Evolutionary conservation across 192 early-diverging fungal species (phyloP).

Genomic region (Rhizophagus prolifer): DNA sequence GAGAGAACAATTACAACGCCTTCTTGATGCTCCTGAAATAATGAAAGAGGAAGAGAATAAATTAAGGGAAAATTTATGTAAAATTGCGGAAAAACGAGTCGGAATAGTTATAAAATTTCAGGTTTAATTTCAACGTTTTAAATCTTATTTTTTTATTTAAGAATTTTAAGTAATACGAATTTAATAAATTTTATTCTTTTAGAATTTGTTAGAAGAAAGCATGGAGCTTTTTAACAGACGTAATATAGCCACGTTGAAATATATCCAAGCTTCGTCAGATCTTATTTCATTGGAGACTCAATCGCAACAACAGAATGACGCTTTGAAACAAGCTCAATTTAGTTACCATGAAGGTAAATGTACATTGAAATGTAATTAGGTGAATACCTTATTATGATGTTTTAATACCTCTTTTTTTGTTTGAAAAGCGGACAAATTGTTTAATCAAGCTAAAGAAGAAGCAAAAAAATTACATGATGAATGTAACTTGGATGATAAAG

Average conservation of each 20-base stretch:
- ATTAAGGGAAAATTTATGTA: constrained; percentile 24
- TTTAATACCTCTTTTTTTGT: neutral
- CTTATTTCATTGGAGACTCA: constrained; percentile 32
- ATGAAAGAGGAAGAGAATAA: constrained; percentile 28
- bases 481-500: constrained; percentile 55
- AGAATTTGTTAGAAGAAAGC: constrained; percentile 31
- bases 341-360: constrained; percentile 36
- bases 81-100: constrained; percentile 22
- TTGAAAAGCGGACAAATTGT: constrained; percentile 37
- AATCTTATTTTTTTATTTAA: neutral
- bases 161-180: constrained; percentile 26
- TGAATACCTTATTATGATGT: neutral
- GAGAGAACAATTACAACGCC: constrained; percentile 2
- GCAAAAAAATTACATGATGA: constrained; percentile 48
- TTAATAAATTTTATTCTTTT: neutral
- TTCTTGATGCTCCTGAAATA: neutral
- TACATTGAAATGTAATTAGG: neutral
- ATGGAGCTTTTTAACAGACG: constrained; percentile 33
- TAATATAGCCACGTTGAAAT: constrained; percentile 34
- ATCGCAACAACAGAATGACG: constrained; percentile 36
- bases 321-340: constrained; percentile 43
- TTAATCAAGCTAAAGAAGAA: constrained; percentile 45
- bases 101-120: constrained; percentile 35
- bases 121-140: neutral
- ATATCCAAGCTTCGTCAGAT: constrained; percentile 35